Evolutionary conservation across 306 rosid species (phyloP), one percentile per base, ranked within the genome.

Genomic region (Carpinus viminea): DNA sequence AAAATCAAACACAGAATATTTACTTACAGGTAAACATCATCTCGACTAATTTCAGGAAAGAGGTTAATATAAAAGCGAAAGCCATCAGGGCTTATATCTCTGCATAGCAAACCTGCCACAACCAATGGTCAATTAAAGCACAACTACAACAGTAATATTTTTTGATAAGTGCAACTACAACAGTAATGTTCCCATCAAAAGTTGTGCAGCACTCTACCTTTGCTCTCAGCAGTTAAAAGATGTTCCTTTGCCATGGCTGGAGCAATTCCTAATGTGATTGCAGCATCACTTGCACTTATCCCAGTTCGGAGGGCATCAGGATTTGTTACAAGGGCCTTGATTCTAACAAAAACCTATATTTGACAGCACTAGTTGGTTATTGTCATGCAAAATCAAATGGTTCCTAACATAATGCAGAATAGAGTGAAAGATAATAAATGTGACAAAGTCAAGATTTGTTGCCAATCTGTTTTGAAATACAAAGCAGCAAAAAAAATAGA

Each of bases 211-310:
- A n/a, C 70, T 4, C 12, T 80, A 92, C 97, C 98, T 85, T 85
- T 92, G 90, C 87, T 91, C 89, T 95, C 98, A 31, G 98, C 98
- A 70, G 95, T 81, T 68, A 92, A 86, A 80, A 95, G 98, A 85
- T 95, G 98, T 82, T 95, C 98, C 87, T 92, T 95, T 53, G 98
- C 98, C 98, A 95, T 92, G 83, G 91, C 93, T 64, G 98, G 98
- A 53, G 98, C 98, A 80, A 95, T 86, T 75, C 98, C 96, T 65
- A 92, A 87, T 55, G 93, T 91, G 85, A 71, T 92, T 78, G 98
- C 96, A 85, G 98, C 97, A 84, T 95, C 98, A 82, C 98, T 85
- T 2, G 98, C 91, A 89, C 98, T 95, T 77, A 95, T 80, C 51
- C 98, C 98, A 60, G 82, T 79, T 86, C 86, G 87, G 56, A 95